Evolutionary conservation across 1,284 basidiomycete genomes (phyloP).

Genomic region (Coniferiporia weirii): DNA sequence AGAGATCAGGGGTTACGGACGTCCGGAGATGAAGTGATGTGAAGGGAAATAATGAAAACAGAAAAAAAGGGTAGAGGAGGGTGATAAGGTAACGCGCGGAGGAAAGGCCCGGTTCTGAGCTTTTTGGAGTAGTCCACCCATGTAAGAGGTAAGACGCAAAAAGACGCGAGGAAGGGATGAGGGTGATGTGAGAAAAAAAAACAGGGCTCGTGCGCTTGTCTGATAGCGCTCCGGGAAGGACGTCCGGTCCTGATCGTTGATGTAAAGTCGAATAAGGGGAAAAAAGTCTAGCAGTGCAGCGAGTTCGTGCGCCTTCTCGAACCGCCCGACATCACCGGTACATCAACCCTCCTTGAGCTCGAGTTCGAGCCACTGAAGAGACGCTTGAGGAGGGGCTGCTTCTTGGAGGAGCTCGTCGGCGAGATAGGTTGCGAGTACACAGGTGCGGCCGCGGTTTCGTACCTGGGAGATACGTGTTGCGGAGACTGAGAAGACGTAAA

Average conservation of each 20-base stretch:
- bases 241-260: background rate
- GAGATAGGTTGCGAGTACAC: conserved; percentile 3
- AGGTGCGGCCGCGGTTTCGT: background rate
- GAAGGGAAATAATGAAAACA: background rate
- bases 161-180: background rate
- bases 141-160: background rate
- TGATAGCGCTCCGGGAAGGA: background rate
- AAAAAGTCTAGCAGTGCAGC: conserved; percentile 1
- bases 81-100: background rate
- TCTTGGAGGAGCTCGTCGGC: conserved; percentile 5
- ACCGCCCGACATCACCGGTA: background rate
- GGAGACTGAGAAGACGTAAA: background rate
- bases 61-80: background rate
- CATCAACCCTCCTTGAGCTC: background rate
- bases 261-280: background rate
- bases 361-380: conserved; percentile 5
- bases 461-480: conserved; percentile 1
- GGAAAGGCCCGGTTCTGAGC: background rate
- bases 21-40: background rate
- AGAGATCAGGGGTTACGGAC: background rate
- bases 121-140: background rate
- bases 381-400: conserved; percentile 14
- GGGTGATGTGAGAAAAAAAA: background rate
- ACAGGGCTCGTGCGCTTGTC: background rate
- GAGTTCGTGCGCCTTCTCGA: conserved; percentile 1